Conservation (phyloP, 2,329 filamentous ascomycete genomes). For the Claviceps citrina region DNA sequence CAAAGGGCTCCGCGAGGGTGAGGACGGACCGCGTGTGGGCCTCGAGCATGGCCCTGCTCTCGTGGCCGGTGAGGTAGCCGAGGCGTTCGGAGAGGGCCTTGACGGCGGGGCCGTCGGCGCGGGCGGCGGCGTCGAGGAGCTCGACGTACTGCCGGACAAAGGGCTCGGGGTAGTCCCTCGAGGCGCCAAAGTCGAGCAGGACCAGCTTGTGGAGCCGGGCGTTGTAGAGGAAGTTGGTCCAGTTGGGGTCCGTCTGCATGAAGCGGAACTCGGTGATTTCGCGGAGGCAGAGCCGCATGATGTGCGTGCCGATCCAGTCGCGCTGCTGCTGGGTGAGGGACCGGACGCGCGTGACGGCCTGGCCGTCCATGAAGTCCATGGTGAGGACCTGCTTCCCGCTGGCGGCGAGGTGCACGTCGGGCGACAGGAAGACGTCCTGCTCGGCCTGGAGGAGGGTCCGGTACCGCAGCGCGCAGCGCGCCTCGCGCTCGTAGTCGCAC, state of each 20-base stretch:
- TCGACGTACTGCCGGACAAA: constrained; percentile 72
- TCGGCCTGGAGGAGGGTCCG: constrained; percentile 53
- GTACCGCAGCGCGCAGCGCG: constrained; percentile 64
- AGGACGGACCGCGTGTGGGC: constrained; percentile 80
- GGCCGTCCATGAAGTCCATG: constrained; percentile 79
- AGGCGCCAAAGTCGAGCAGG: constrained; percentile 89
- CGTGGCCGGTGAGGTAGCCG: constrained; percentile 84
- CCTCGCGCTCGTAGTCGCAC: constrained; percentile 87
- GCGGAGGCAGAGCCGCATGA: constrained; percentile 77
- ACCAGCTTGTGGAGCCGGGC: constrained; percentile 56
- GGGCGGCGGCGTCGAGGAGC: constrained; percentile 66
- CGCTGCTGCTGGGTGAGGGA: constrained; percentile 67
- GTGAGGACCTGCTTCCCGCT: constrained; percentile 79
- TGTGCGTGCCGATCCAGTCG: constrained; percentile 92
- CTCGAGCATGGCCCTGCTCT: constrained; percentile 72
- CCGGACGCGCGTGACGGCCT: constrained; percentile 67
- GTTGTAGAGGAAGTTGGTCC: constrained; percentile 97
- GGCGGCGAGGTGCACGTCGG: constrained; percentile 60
- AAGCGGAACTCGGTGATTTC: constrained; percentile 91
- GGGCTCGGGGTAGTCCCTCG: constrained; percentile 62
- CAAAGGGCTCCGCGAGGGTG: constrained; percentile 85
- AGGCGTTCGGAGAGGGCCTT: constrained; percentile 56
- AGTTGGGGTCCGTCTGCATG: constrained; percentile 99
- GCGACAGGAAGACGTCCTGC: constrained; percentile 60
- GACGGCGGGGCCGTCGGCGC: constrained; percentile 48